Conservation (phyloP, 352 stramenopile species). For the Pythium chondricola region DNA sequence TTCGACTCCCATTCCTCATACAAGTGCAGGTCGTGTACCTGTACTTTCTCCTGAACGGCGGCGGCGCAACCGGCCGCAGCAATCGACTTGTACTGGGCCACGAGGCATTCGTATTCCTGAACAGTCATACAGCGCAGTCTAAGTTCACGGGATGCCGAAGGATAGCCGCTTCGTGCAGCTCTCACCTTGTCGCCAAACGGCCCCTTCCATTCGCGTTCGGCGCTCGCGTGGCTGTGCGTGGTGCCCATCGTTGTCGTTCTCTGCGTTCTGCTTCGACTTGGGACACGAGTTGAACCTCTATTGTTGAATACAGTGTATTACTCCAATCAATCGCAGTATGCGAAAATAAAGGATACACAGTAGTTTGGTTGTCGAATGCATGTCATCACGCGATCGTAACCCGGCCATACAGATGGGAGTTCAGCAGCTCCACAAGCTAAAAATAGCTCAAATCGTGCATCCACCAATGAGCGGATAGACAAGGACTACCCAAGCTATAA, state of each 20-base stretch:
- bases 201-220: slow-evolving; percentile 52
- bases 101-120: slow-evolving; percentile 67
- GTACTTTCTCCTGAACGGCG: slow-evolving; percentile 26
- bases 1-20: not conserved
- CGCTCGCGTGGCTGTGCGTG: slow-evolving; percentile 8
- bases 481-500: not conserved
- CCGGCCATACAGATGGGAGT: no score
- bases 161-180: not conserved
- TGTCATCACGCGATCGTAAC: not conserved
- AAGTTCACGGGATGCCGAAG: no score
- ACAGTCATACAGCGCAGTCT: no score
- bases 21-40: slow-evolving; percentile 25
- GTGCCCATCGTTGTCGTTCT: slow-evolving; percentile 13
- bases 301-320: not conserved
- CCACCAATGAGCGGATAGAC: no score
- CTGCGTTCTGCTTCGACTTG: not conserved
- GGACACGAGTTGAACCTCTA: not conserved
- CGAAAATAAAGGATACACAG: not conserved
- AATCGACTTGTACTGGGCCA: slow-evolving; percentile 35
- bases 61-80: slow-evolving; percentile 14
- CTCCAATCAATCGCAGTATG: no score
- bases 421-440: no score
- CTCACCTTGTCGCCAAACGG: slow-evolving; percentile 73
- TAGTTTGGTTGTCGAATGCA: not conserved
- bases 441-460: no score